Evolutionary conservation across 805 yeast genomes (phyloP).

Genomic region (Tetrapisispora taiwanensis): DNA sequence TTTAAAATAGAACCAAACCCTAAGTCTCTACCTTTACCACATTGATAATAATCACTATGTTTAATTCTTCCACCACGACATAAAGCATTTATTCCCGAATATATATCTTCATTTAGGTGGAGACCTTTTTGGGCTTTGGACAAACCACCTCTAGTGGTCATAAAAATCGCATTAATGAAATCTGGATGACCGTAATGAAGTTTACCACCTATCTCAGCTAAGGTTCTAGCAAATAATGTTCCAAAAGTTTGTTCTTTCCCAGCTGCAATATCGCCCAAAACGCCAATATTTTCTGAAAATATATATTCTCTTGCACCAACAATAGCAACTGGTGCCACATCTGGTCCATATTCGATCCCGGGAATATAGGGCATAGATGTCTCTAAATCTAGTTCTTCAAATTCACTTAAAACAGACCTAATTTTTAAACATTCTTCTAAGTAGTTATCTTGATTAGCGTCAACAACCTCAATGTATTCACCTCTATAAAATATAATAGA

Average conservation of each 20-base stretch:
- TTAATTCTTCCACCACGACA: conserved; percentile 88
- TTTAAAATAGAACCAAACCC: conserved; percentile 89
- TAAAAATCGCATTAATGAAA: conserved; percentile 77
- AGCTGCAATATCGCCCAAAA: conserved; percentile 92
- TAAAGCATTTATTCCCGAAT: conserved; percentile 88
- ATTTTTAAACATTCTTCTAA: conserved; percentile 89
- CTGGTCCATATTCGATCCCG: conserved; percentile 37
- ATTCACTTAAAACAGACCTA: conserved; percentile 78
- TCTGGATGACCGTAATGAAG: conserved; percentile 96
- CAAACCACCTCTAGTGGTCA: conserved; percentile 93
- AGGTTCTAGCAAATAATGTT: conserved; percentile 83
- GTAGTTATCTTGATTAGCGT: conserved; percentile 94
- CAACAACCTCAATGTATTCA: conserved; percentile 88
- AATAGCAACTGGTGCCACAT: conserved; percentile 64
- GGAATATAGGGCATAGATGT: conserved; percentile 50
- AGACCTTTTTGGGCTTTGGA: conserved; percentile 92
- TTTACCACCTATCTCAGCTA: conserved; percentile 91
- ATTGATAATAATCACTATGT: conserved; percentile 91
- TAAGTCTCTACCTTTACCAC: conserved; percentile 93
- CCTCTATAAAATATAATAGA: conserved; percentile 82
- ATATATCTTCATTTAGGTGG: conserved; percentile 89
- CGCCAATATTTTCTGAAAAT: conserved; percentile 86
- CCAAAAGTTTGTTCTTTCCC: conserved; percentile 97
- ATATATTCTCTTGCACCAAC: conserved; percentile 93
- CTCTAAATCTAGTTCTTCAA: conserved; percentile 63